Conservation (phyloP, 2,329 filamentous ascomycete species). For the Alternaria panax region DNA sequence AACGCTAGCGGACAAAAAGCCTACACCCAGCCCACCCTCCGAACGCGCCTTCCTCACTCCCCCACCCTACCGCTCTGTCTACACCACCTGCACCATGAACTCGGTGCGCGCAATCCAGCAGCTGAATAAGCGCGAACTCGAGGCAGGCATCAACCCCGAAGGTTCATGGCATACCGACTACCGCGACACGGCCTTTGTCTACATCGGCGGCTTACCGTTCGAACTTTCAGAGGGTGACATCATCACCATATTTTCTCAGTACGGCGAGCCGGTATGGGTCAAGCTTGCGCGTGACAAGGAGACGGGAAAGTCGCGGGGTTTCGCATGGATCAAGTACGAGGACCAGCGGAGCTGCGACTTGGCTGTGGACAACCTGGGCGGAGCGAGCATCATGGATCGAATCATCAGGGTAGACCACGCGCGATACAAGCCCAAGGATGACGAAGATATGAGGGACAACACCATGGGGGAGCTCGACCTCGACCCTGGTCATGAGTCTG, state of each 20-base stretch:
- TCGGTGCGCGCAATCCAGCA: conserved; percentile 89
- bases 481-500: conserved; percentile 44
- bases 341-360: conserved; percentile 95
- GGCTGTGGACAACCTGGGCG: conserved; percentile 93
- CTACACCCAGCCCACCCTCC: neutral
- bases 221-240: conserved; percentile 95
- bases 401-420: conserved; percentile 90
- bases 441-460: conserved; percentile 70
- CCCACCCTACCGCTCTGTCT: neutral
- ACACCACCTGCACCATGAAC: conserved; percentile 72
- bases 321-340: conserved; percentile 97
- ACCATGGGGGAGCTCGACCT: conserved; percentile 59
- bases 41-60: conserved; percentile 17
- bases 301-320: conserved; percentile 92
- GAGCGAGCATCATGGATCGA: conserved; percentile 81
- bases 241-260: conserved; percentile 96
- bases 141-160: conserved; percentile 82
- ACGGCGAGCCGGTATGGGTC: conserved; percentile 90
- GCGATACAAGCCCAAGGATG: conserved; percentile 86
- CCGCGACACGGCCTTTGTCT: conserved; percentile 94
- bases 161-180: conserved; percentile 98
- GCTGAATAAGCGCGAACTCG: conserved; percentile 93
- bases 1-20: neutral
- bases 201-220: conserved; percentile 92
- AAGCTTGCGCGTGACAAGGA: conserved; percentile 95